A percentile compares a stretch with the other conserved stretches of the same genome.
phyloP scores from a whole-genome alignment of 495 filamentous ascomycete species.

The Tuber calosporum region DNA sequence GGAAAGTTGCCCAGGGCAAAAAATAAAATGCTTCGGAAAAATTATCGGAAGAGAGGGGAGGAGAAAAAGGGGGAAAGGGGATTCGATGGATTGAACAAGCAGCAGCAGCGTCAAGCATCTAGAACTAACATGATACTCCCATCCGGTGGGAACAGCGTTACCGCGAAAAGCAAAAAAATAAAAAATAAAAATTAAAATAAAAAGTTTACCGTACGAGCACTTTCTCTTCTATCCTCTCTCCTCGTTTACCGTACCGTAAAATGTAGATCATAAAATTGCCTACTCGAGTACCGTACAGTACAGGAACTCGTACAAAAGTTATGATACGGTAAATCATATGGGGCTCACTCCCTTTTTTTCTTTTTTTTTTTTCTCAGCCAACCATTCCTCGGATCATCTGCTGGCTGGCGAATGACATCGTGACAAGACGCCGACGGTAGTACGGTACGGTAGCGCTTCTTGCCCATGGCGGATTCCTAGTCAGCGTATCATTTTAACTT shows the following conservation, averaged over 20 bases:
- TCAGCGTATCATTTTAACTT: not conserved
- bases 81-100: not conserved
- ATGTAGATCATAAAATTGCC: too few relatives aligned
- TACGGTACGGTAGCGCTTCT: too few relatives aligned
- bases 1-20: slow-evolving; percentile 3
- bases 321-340: not conserved
- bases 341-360: not conserved
- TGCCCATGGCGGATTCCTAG: not conserved
- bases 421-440: not conserved
- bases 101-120: not conserved
- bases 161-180: not conserved
- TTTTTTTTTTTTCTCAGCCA: not conserved
- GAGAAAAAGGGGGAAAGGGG: not conserved
- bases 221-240: too few relatives aligned
- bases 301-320: too few relatives aligned
- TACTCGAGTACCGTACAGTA: not conserved
- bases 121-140: not conserved
- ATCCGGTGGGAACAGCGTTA: slow-evolving; percentile 1
- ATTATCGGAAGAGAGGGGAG: not conserved
- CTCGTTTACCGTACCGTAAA: too few relatives aligned
- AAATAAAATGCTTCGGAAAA: not conserved
- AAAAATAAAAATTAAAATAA: not conserved
- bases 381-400: not conserved
- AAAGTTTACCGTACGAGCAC: not conserved
- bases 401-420: not conserved